Percentiles rank a stretch among this genome's conserved stretches.
These are phyloP conservation scores for Fusarium nodosum DNA, from an alignment of 2,329 filamentous ascomycete species.

Conservation along the genomic window DNA sequence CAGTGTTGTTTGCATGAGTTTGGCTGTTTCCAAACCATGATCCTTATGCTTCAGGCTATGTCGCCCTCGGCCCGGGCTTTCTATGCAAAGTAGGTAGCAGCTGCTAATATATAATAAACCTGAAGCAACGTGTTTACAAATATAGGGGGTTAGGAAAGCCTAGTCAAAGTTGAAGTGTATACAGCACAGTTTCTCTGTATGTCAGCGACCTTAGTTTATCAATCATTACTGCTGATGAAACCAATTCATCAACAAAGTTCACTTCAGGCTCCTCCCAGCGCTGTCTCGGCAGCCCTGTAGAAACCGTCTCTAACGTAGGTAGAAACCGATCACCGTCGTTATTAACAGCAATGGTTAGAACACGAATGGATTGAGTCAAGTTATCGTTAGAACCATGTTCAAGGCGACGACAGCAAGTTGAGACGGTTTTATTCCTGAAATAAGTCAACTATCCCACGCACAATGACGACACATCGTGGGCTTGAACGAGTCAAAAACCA, in stretches of 20 bases:
- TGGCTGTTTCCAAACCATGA: conserved; percentile 18
- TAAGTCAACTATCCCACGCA: conserved; percentile 36
- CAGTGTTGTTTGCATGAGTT: conserved; percentile 15
- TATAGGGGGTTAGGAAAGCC: neutral
- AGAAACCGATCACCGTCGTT: conserved; percentile 14
- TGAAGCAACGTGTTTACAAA: neutral
- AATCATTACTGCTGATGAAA: neutral
- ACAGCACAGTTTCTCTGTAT: neutral
- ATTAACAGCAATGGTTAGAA: conserved; percentile 12
- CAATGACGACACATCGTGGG: conserved; percentile 47
- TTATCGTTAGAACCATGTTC: conserved; percentile 23
- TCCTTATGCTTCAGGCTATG: neutral
- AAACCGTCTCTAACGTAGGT: neutral
- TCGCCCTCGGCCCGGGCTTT: conserved; percentile 3
- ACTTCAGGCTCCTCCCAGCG: neutral
- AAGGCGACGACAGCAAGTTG: conserved; percentile 18
- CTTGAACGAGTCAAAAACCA: conserved; percentile 28
- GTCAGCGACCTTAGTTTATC: neutral
- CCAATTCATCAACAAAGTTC: neutral
- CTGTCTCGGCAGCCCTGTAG: conserved; percentile 21
- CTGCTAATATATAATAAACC: neutral
- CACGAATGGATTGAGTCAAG: conserved; percentile 28
- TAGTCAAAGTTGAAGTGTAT: neutral
- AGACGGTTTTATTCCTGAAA: conserved; percentile 30
- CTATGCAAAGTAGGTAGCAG: neutral